Evolutionary conservation across 163 green algal genomes (phyloP), one percentile per base, ranked within the genome.

Genomic region (Scenedesmus sp.): DNA sequence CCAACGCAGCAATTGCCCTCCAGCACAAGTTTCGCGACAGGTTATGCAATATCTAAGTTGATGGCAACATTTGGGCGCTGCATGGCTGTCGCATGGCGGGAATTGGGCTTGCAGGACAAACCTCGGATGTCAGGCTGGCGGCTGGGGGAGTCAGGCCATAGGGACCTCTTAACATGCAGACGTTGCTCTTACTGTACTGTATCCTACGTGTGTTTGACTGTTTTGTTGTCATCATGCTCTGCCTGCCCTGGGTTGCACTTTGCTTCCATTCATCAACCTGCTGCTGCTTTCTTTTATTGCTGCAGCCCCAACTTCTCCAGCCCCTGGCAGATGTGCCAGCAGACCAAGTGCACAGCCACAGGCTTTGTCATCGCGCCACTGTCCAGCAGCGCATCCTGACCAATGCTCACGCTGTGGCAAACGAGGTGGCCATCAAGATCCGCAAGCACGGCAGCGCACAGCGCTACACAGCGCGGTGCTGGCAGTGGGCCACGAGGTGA

Each of bases 361-460:
- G 94, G 92, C 65, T 96, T 94, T 82, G 89, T 95, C 6, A 87
- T 96, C 65, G 43, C 51, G 2, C 91, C 93, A 0, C 46, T 94
- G 37, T 40, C 46, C 24, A 37, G 94, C 65, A 93, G 30, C 97
- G 96, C 89, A 94, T 99, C 70, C 96, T 99, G 13, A 99, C 98
- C 68, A 99, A 99, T 89, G 98, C 98, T n/a, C 98, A 99, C 91
- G 97, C 90, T 1, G 97, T 99, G 37, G 96, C 98, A 86, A 98
- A 99, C 90, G 92, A 98, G 93, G 98, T 91, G 24, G 94, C 68
- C 6, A 65, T 92, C 65, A 92, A 92, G 61, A 78, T 92, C 40
- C 94, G 93, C 90, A 95, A 94, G 92, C 93, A 95, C 83, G 94
- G 94, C 72, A 91, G 83, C 83, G 93, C 91, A 37, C 85, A 93